Conservation (phyloP, 2,329 filamentous ascomycete genomes). For the Phyllosticta capitalensis region DNA sequence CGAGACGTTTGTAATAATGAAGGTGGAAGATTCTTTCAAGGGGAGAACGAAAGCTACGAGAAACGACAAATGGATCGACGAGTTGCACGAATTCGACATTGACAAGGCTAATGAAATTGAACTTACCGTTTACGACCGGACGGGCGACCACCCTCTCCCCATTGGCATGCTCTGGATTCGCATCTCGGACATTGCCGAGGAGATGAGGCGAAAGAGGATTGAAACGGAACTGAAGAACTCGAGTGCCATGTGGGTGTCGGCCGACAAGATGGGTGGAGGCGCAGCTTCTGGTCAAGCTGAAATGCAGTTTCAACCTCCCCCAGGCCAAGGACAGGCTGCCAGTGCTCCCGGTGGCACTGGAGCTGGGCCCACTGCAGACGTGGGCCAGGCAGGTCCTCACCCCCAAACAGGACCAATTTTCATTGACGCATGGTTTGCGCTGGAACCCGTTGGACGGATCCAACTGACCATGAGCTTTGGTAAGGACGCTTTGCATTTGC, state of each 20-base stretch:
- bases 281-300: slow-evolving; percentile 41
- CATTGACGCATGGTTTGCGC: slow-evolving; percentile 93
- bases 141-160: slow-evolving; percentile 72
- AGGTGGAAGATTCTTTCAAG: slow-evolving; percentile 89
- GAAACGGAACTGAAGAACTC: slow-evolving; percentile 90
- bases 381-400: slow-evolving; percentile 26
- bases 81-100: slow-evolving; percentile 84
- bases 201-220: slow-evolving; percentile 94
- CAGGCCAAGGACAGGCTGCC: slow-evolving; percentile 26
- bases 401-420: slow-evolving; percentile 46
- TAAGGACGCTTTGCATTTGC: slow-evolving; percentile 22
- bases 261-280: slow-evolving; percentile 77
- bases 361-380: slow-evolving; percentile 24
- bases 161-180: slow-evolving; percentile 94
- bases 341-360: slow-evolving; percentile 27
- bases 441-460: slow-evolving; percentile 89
- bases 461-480: slow-evolving; percentile 83
- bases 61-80: slow-evolving; percentile 84
- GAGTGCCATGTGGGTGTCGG: slow-evolving; percentile 75
- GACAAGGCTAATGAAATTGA: slow-evolving; percentile 99
- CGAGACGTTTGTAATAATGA: slow-evolving; percentile 91
- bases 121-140: slow-evolving; percentile 93
- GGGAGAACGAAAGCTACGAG: slow-evolving; percentile 77
- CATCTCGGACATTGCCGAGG: slow-evolving; percentile 93
- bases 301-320: slow-evolving; percentile 44